Conservation (phyloP, 768 basidiomycete genomes). For the Crepidotus variabilis region DNA sequence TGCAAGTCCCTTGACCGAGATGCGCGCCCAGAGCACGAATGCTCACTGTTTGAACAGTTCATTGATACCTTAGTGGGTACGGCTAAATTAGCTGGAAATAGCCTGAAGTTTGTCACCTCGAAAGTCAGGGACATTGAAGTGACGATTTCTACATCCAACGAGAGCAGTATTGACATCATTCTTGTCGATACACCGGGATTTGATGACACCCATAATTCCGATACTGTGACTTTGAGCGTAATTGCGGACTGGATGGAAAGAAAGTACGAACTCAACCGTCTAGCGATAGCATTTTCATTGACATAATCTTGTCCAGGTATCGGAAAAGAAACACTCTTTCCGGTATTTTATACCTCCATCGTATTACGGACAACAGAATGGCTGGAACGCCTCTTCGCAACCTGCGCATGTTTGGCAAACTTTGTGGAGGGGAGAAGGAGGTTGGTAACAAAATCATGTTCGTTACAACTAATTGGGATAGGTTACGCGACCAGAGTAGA, state of each 20-base stretch:
- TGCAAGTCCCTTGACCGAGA: background rate
- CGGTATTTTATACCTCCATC: constrained; percentile 42
- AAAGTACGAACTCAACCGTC: background rate
- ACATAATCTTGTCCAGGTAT: background rate
- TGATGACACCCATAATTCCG: constrained; percentile 7
- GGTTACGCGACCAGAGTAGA: constrained; percentile 2
- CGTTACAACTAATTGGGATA: constrained; percentile 48
- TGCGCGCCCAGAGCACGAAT: background rate
- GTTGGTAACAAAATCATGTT: constrained; percentile 43
- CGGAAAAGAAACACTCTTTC: constrained; percentile 7
- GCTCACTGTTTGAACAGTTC: no score
- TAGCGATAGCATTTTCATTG: background rate
- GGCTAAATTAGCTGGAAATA: background rate
- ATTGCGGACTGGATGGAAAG: constrained; percentile 11
- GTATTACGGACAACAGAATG: constrained; percentile 38
- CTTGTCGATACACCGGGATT: constrained; percentile 15
- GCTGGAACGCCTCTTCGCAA: constrained; percentile 37
- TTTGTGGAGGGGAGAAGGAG: constrained; percentile 37
- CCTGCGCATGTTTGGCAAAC: constrained; percentile 39
- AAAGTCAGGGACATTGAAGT: background rate
- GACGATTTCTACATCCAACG: background rate
- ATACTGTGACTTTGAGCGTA: constrained; percentile 3
- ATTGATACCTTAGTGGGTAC: constrained; percentile 3
- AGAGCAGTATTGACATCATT: background rate
- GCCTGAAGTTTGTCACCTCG: background rate